Evolutionary conservation across 495 filamentous ascomycete genomes (phyloP), one percentile per base, ranked within the genome.

Genomic region (Xylaria bambusicola): DNA sequence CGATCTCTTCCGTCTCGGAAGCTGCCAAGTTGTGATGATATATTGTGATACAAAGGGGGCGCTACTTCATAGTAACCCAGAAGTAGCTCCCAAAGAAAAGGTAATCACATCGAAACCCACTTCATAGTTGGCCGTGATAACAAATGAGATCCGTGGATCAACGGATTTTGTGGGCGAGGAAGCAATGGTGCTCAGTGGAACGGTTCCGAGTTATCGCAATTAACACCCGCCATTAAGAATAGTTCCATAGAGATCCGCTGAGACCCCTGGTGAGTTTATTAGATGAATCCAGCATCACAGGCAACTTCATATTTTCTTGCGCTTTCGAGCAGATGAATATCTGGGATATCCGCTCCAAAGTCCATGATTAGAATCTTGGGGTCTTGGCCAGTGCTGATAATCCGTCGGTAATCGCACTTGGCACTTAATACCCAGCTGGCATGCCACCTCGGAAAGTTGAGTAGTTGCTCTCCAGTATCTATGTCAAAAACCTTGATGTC

Each of bases 401-500:
- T 92, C 35, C 94, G 83, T 47, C 93, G 80, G 70, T 97, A 97
- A 71, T 98, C 94, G 31, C 88, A 89, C 76, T 98, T 97, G 24
- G 95, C 94, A 60, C 89, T 91, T 41, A 98, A 74, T 65, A 97
- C 95, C 95, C 95, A 98, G 66, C 91, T 96, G 15, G 88, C 87
- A 38, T 96, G 94, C 91, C 91, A 98, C 53, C 88, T 86, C 17
- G 89, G 88, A 61, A 96, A 89, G 58, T 89, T 84, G 49, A 92
- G 81, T 29, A 90, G 80, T 38, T 86, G 76, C 46, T 84, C 77
- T 27, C 92, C 92, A 4, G 84, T 85, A 46, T 86, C 83, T 64
- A 91, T 84, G 63, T 96, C 89, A 70, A 88, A 97, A 5, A 97
- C 91, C 73, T 94, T 96, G 69, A 98, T 90, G 64, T 89, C 83